Evolutionary conservation across 108 stramenopile species (phyloP), one percentile per base, ranked within the genome.

Genomic region (Cyclotella sp.): DNA sequence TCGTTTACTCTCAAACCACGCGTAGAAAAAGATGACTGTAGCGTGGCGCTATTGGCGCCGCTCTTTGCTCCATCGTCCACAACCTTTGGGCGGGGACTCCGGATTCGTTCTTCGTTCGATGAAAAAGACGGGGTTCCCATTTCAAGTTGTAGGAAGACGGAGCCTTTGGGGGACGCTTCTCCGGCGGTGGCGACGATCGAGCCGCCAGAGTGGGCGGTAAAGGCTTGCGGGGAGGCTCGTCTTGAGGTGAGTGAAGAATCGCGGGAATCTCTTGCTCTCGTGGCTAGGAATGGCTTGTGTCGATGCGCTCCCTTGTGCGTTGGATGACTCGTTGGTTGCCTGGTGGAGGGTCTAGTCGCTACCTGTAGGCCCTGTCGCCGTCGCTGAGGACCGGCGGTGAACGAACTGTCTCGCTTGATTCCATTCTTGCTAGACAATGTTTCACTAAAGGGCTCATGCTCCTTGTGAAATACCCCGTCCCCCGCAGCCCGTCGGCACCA

Each of bases 161-260:
- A 62, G 51, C 15, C 34, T 18, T 19, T 42, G 34, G 61, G 30
- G 65, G 55, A 53, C 40, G 55, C 26, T 45, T 9, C 63, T 30
- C 44, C 68, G 21, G 66, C 66, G 49, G 52, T 77, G 55, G 54
- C 62, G 28, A 5, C 34, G 34, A 27, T 86, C 52, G 93, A 91
- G 68, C 84, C 90, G 16, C 93, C 93, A 15, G 62, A 73, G 26
- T 94, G 93, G 93, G 93, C 93, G 15, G 93, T 94, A 22, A 88
- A 84, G 39, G 93, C 93, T 7, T 76, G 39, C 16, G 93, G 93
- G 19, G 90, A 94, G 72, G 79, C 90, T 0, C 58, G 88, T 65
- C 79, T 94, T 13, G 90, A 93, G 85, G 90, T 91, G 75, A 85
- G 89, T 62, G 18, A 34, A 28, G 34, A 39, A 14, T 67, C n/a